Conservation (phyloP, 768 basidiomycete species). For the Russula earlei region DNA sequence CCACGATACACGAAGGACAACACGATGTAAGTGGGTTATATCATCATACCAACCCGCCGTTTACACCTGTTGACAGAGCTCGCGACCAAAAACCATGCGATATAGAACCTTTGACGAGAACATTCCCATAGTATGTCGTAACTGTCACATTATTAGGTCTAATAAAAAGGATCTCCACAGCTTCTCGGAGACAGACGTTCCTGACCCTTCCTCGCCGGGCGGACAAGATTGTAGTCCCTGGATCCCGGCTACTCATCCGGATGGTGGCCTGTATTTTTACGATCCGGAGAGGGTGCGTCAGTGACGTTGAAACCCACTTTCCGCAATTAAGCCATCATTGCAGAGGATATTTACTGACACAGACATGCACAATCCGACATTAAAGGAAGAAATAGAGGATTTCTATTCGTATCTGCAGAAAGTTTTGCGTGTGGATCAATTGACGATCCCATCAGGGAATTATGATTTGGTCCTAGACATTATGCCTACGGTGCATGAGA, state of each 20-base stretch:
- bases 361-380: conserved; percentile 33
- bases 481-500: conserved; percentile 26
- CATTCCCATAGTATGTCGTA: background rate
- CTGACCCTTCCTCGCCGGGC: background rate
- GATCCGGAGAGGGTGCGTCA: conserved; percentile 33
- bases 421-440: conserved; percentile 12
- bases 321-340: background rate
- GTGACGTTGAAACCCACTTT: background rate
- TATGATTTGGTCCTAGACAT: conserved; percentile 18
- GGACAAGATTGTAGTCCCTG: background rate
- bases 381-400: conserved; percentile 28
- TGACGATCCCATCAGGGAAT: conserved; percentile 13
- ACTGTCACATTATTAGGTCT: no score
- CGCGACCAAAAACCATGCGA: background rate
- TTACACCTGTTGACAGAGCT: background rate
- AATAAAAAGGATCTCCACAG: background rate
- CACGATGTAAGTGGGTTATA: background rate
- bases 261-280: conserved; percentile 54
- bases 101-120: background rate
- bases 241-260: conserved; percentile 39
- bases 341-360: conserved; percentile 48
- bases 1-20: conserved; percentile 1
- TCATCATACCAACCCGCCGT: background rate
- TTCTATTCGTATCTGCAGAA: conserved; percentile 14
- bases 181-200: background rate